A percentile compares a stretch with the other conserved stretches of the same genome.
These are phyloP conservation scores for Botrytis porri DNA, from an alignment of 2,329 filamentous ascomycete genomes.

Conservation along the genomic window DNA sequence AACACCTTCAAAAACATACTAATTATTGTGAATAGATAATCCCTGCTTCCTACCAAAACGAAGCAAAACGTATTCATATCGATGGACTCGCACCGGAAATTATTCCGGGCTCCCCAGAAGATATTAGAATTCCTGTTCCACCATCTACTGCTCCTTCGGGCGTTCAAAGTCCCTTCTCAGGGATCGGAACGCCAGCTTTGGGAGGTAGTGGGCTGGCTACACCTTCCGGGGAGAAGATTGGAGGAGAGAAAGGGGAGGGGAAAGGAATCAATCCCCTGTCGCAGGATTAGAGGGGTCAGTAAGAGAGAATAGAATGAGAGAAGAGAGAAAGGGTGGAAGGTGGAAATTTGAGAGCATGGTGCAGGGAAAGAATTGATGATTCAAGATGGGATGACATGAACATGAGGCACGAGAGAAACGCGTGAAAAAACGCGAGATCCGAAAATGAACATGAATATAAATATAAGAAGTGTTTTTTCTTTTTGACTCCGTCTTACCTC, in stretches of 20 bases:
- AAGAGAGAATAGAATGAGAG: too few relatives aligned
- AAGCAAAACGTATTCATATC: conserved; percentile 86
- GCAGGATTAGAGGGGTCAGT: background rate
- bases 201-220: background rate
- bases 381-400: background rate
- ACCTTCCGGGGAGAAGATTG: background rate
- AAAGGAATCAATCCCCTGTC: conserved; percentile 2
- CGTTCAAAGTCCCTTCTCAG: conserved; percentile 33
- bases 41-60: conserved; percentile 94
- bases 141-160: conserved; percentile 50
- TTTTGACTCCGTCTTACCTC: background rate
- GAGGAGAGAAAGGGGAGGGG: background rate
- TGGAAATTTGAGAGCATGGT: background rate
- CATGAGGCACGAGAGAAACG: background rate
- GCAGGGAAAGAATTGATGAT: background rate
- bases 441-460: background rate
- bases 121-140: conserved; percentile 74
- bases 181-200: conserved; percentile 30
- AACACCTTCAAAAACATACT: too few relatives aligned
- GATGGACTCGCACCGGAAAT: conserved; percentile 61
- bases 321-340: background rate
- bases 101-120: conserved; percentile 75
- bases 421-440: background rate
- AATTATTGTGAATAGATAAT: conserved; percentile 59
- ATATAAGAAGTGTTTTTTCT: background rate